Conservation (phyloP, 768 basidiomycete species). For the Pleurotus djamor region DNA sequence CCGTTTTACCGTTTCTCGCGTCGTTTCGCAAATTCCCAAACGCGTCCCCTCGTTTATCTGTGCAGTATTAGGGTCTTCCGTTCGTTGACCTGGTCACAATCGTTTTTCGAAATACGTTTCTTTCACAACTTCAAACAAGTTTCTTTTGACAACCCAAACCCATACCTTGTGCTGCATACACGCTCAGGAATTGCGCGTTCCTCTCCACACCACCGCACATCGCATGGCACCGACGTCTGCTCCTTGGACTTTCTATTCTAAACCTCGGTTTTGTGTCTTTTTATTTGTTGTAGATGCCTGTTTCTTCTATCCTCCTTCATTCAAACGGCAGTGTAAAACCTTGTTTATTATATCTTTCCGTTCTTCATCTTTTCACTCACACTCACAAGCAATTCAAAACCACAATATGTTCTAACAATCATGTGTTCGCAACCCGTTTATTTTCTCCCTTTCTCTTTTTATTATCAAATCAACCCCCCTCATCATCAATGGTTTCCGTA, state of each 20-base stretch:
- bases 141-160: neutral
- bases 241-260: neutral
- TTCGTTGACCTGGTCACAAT: neutral
- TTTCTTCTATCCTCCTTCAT: neutral
- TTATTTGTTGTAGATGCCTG: conserved; percentile 1
- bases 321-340: conserved; percentile 5
- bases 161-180: neutral
- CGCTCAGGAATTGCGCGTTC: neutral
- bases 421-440: neutral
- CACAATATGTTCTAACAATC: conserved; percentile 7
- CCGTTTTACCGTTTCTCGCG: neutral
- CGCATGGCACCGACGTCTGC: no score
- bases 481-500: no score
- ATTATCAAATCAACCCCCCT: neutral
- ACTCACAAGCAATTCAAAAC: conserved; percentile 6
- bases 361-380: neutral
- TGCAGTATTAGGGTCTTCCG: neutral
- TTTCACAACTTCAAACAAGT: neutral
- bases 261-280: neutral
- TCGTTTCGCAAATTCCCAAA: neutral
- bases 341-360: conserved; percentile 6
- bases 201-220: no score
- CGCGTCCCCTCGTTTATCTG: neutral
- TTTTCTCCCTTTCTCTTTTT: neutral
- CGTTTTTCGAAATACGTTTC: neutral